Conservation (phyloP, 495 filamentous ascomycete genomes). For the Immersiella caudata region DNA sequence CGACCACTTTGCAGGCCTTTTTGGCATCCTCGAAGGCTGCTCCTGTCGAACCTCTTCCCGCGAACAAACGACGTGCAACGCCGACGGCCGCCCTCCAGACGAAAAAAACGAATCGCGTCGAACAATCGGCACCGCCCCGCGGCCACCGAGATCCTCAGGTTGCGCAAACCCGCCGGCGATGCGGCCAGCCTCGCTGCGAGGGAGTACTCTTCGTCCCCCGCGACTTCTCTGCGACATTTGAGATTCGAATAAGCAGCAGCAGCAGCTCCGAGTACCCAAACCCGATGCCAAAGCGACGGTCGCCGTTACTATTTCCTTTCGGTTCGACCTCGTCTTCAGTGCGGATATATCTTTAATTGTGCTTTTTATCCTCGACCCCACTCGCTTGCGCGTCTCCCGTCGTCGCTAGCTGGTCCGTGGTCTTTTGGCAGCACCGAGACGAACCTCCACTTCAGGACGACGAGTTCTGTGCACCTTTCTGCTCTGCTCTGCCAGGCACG, state of each 20-base stretch:
- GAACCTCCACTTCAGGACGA: neutral
- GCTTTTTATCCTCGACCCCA: neutral
- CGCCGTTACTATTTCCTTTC: conserved; percentile 11
- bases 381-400: neutral
- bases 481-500: conserved; percentile 4
- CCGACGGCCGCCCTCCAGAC: neutral
- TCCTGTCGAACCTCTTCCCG: neutral
- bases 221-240: conserved; percentile 3
- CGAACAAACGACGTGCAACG: neutral
- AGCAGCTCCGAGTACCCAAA: neutral
- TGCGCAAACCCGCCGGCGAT: neutral
- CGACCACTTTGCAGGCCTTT: neutral
- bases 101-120: neutral
- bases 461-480: neutral
- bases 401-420: neutral
- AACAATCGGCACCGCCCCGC: neutral
- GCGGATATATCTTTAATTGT: conserved; percentile 9
- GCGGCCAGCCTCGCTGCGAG: conserved; percentile 9
- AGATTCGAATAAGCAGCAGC: neutral
- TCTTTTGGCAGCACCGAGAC: neutral
- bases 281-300: conserved; percentile 12
- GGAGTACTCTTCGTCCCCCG: neutral
- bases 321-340: conserved; percentile 11
- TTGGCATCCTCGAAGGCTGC: neutral
- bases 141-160: neutral